A percentile compares a stretch with the other conserved stretches of the same genome.
These are phyloP conservation scores for Colletotrichum nymphaeae DNA, from an alignment of 2,329 filamentous ascomycete genomes.

Conservation along the genomic window DNA sequence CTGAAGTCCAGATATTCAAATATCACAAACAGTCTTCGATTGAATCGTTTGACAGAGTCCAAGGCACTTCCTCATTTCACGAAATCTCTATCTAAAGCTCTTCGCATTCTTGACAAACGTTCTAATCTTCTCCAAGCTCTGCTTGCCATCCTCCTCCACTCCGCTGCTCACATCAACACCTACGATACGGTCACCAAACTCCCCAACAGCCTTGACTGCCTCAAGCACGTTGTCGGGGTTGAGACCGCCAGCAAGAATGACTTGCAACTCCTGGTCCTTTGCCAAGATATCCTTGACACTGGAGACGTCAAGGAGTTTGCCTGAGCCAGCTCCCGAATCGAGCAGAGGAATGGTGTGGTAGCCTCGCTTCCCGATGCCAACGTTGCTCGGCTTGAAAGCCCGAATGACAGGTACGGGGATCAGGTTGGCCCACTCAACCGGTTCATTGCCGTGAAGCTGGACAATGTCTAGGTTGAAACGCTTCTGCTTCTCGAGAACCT, in stretches of 20 bases:
- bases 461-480: constrained; percentile 86
- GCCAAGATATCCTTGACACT: constrained; percentile 75
- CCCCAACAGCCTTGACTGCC: constrained; percentile 72
- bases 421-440: constrained; percentile 88
- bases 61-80: background rate
- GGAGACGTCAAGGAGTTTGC: constrained; percentile 78
- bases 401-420: constrained; percentile 93
- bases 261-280: constrained; percentile 75
- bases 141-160: constrained; percentile 85
- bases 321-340: constrained; percentile 88
- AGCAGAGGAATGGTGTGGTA: constrained; percentile 87
- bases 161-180: constrained; percentile 96
- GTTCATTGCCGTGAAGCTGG: constrained; percentile 92
- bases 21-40: background rate
- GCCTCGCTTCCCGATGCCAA: constrained; percentile 78
- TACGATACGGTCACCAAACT: constrained; percentile 69
- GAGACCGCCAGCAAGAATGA: constrained; percentile 88
- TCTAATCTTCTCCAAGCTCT: constrained; percentile 83
- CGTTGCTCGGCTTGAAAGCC: constrained; percentile 81
- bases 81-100: constrained; percentile 56
- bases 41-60: too few relatives aligned
- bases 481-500: constrained; percentile 83
- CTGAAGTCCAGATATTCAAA: background rate
- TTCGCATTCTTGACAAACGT: constrained; percentile 85
- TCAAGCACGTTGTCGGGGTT: constrained; percentile 81